These are phyloP conservation scores for Paraconiothyrium sp. DNA, from an alignment of 2,329 filamentous ascomycete species.

Conservation along the genomic window DNA sequence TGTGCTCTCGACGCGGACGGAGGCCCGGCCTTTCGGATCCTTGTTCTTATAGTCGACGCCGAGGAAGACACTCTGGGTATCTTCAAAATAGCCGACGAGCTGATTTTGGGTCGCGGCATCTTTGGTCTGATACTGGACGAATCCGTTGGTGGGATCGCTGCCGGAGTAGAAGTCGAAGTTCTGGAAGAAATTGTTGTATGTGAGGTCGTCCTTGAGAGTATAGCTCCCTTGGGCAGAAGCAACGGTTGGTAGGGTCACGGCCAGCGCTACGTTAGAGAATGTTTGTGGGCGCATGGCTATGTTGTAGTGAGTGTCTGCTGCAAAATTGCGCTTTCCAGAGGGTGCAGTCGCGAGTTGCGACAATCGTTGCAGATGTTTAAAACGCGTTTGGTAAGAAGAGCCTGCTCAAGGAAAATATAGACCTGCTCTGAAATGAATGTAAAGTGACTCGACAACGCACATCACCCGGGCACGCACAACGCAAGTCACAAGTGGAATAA, in stretches of 20 bases:
- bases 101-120: constrained; percentile 23
- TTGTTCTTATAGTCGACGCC: constrained; percentile 54
- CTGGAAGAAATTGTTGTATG: constrained; percentile 44
- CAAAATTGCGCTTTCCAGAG: not conserved
- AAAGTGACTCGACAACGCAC: constrained; percentile 7
- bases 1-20: constrained; percentile 43
- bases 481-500: constrained; percentile 5
- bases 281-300: constrained; percentile 8
- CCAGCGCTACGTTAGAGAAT: constrained; percentile 10
- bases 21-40: constrained; percentile 36
- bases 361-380: not conserved
- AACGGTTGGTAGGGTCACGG: not conserved
- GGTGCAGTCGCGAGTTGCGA: not conserved
- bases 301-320: not conserved
- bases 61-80: constrained; percentile 41
- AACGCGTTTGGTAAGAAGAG: not conserved
- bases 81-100: constrained; percentile 31
- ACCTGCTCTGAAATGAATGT: not conserved
- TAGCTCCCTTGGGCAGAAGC: constrained; percentile 22
- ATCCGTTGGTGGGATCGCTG: constrained; percentile 42
- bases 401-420: constrained; percentile 4
- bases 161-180: constrained; percentile 43
- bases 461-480: not conserved
- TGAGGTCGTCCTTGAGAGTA: constrained; percentile 38
- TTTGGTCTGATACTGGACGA: constrained; percentile 40